These are phyloP conservation scores for Mucor velutinosus DNA, from an alignment of 371 early-diverging fungal species.

Conservation along the genomic window DNA sequence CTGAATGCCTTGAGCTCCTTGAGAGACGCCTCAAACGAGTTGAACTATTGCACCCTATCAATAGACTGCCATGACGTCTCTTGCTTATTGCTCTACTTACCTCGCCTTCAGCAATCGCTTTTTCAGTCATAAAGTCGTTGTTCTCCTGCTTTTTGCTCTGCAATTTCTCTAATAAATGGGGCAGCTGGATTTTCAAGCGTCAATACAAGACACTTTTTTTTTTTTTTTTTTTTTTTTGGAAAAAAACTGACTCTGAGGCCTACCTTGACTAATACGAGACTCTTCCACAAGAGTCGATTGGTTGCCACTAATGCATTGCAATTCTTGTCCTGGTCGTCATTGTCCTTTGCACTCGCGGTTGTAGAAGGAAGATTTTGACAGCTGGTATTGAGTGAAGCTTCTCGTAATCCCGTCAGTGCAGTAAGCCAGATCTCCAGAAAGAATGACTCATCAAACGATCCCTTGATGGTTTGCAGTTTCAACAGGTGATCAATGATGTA, in stretches of 20 bases:
- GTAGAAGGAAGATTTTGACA: conserved; percentile 22
- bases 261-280: conserved; percentile 48
- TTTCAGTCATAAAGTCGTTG: background rate
- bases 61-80: background rate
- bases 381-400: conserved; percentile 40
- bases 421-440: conserved; percentile 51
- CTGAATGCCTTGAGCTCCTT: conserved; percentile 44
- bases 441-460: conserved; percentile 54
- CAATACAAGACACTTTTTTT: background rate
- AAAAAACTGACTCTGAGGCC: background rate
- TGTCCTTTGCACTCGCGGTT: background rate
- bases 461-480: conserved; percentile 51
- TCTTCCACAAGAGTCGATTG: conserved; percentile 46
- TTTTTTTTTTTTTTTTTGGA: too few species aligned
- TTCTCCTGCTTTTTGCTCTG: conserved; percentile 16
- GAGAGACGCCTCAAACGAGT: conserved; percentile 44
- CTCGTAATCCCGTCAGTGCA: conserved; percentile 48
- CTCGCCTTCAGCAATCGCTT: conserved; percentile 13
- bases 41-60: conserved; percentile 21
- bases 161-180: conserved; percentile 18
- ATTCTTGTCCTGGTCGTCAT: conserved; percentile 7
- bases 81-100: background rate
- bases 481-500: conserved; percentile 42
- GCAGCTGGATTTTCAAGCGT: conserved; percentile 7
- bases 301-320: conserved; percentile 29